A percentile compares a stretch with the other conserved stretches of the same genome.
Evolutionary conservation across 441 rosid species (phyloP).

Genomic region (Isatis lusitanica): DNA sequence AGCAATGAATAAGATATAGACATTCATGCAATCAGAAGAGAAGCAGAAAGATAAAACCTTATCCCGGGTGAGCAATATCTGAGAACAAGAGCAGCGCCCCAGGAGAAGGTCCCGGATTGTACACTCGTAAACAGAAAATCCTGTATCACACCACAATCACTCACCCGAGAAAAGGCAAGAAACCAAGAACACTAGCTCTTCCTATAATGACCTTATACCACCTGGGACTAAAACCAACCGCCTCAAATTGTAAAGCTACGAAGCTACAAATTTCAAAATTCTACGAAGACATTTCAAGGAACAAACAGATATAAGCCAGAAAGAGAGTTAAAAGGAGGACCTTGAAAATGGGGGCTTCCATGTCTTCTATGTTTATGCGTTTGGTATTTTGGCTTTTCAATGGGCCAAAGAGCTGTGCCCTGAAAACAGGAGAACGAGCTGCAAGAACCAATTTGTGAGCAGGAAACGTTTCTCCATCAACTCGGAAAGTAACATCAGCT

Average conservation of each 20-base stretch:
- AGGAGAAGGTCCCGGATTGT: constrained; percentile 55
- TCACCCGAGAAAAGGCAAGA: constrained; percentile 44
- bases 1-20: not conserved
- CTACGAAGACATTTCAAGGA: constrained; percentile 3
- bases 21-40: constrained; percentile 33
- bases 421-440: constrained; percentile 93
- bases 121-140: constrained; percentile 40
- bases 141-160: constrained; percentile 36
- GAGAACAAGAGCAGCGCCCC: constrained; percentile 54
- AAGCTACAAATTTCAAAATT: not conserved
- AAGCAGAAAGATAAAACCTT: constrained; percentile 57
- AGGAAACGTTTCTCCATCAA: constrained; percentile 71
- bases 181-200: constrained; percentile 16
- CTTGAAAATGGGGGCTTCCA: constrained; percentile 87
- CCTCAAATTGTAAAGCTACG: constrained; percentile 1
- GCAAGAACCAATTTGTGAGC: constrained; percentile 95
- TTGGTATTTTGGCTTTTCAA: constrained; percentile 77
- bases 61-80: constrained; percentile 52
- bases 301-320: not conserved
- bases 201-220: not conserved
- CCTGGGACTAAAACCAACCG: not conserved
- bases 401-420: constrained; percentile 97
- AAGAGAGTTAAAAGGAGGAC: constrained; percentile 33
- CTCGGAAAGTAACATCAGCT: constrained; percentile 75
- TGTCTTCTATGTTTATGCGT: constrained; percentile 75